These are phyloP conservation scores for Brasenia schreberi DNA, from an alignment of 164 flowering plant species.

Conservation along the genomic window DNA sequence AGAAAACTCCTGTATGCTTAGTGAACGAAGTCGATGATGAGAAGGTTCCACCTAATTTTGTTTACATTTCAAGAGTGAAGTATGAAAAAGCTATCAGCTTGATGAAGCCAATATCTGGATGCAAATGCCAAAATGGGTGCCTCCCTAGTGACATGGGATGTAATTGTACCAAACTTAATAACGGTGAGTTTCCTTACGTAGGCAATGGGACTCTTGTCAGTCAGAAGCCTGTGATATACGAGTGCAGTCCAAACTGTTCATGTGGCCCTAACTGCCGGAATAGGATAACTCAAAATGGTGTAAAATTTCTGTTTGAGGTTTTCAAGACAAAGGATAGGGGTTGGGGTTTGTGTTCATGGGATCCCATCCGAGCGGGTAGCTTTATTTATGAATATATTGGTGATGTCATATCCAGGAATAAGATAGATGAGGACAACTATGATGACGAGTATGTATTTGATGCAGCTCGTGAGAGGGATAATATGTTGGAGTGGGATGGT, in stretches of 20 bases:
- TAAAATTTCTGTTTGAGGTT: slow-evolving; percentile 2
- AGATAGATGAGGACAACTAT: background rate
- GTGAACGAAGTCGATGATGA: slow-evolving; percentile 3
- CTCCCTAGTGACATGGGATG: background rate
- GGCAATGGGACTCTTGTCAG: slow-evolving; percentile 4
- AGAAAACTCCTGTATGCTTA: slow-evolving; percentile 4
- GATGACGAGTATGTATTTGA: background rate
- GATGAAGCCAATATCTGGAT: background rate
- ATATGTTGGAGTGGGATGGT: background rate
- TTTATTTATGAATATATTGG: slow-evolving; percentile 6
- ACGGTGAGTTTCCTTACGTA: background rate
- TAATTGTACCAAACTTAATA: background rate
- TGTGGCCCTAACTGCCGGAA: background rate
- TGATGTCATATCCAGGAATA: background rate
- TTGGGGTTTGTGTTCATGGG: slow-evolving; percentile 6
- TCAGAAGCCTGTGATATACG: slow-evolving; percentile 1
- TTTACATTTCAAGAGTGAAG: slow-evolving; percentile 1
- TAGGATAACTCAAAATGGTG: slow-evolving; percentile 1
- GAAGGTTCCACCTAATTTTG: slow-evolving; percentile 1
- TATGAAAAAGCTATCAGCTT: background rate
- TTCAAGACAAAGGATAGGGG: slow-evolving; percentile 4
- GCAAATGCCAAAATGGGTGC: background rate
- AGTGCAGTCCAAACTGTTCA: slow-evolving; percentile 3
- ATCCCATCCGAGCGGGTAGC: slow-evolving; percentile 2
- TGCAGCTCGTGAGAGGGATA: background rate